Evolutionary conservation across 1,139 yeast species (phyloP), one percentile per base, ranked within the genome.

Genomic region (Yamadazyma pseudoaaseri): DNA sequence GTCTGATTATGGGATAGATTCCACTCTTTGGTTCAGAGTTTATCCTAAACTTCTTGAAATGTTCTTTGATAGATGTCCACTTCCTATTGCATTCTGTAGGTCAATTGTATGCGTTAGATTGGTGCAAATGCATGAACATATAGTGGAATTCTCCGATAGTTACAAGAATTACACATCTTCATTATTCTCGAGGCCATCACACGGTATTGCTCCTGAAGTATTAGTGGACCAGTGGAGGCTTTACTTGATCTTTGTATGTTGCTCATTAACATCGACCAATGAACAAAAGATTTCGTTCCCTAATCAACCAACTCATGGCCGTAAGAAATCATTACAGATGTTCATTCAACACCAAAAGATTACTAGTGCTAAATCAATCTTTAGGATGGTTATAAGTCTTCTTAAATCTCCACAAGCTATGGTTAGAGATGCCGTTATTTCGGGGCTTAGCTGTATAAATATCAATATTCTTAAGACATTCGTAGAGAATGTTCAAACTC

Each of bases 1-100:
- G 48, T 85, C 96, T 2, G 96, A 86, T 42, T 85, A 89, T 51
- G 97, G 97, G 2, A 90, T 92, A 7, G 98, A 94, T 56, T 81
- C 95, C 1, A 96, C 98, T 0, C 64, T 94, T 16, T 94, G 98
- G 98, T 82, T 90, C 48, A 75, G 95, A 45, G 74, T 84, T 1
- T 90, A 85, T 50, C 97, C 97, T 1, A 76, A 73, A 29, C 62
- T 94, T 4, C 62, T 92, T 30, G 79, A 75, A 27, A 70, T 79
- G 2, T 79, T 94, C 42, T 89, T 86, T 46, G 87, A 81, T 39
- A 73, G 71, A 34, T 90, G 95, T 51, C 97, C 98, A 0, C 82
- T 92, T 56, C 94, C 96, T 0, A 89, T 92, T 52, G 98, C 97
- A 0, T 69, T 92, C 41, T 87, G 96, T 45, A 77, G 99, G 11